Percentiles rank a stretch among this genome's conserved stretches.
phyloP scores from a whole-genome alignment of 768 basidiomycete genomes.

The Pisolithus tinctorius region DNA sequence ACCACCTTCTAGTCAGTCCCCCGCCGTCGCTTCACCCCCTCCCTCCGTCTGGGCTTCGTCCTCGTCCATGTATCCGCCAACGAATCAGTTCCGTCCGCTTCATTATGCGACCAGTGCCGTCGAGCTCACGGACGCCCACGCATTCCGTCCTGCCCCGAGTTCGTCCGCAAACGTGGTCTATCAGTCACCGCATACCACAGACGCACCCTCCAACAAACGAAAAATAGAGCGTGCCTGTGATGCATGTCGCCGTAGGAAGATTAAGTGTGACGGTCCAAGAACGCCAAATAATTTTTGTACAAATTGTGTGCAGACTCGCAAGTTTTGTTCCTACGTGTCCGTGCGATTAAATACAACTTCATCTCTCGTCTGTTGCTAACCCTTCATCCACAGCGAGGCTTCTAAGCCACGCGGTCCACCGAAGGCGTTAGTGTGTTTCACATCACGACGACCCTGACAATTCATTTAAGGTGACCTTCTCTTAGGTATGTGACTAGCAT shows the following conservation, averaged over 20 bases:
- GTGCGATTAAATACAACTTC: conserved; percentile 14
- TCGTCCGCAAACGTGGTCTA: conserved; percentile 7
- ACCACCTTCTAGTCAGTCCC: neutral
- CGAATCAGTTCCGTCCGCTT: neutral
- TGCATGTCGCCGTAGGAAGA: conserved; percentile 51
- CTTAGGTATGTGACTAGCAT: conserved; percentile 50
- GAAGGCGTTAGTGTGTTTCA: conserved; percentile 46
- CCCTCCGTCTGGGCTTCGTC: conserved; percentile 14
- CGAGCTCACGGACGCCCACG: conserved; percentile 18
- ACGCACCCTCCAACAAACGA: conserved; percentile 31
- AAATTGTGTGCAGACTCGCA: conserved; percentile 46
- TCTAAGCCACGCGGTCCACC: conserved; percentile 63
- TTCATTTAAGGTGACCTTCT: neutral
- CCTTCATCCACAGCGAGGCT: conserved; percentile 37
- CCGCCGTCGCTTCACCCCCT: neutral
- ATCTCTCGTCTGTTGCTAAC: conserved; percentile 1
- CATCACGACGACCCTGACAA: neutral
- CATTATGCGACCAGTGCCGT: conserved; percentile 19
- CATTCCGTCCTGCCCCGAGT: neutral
- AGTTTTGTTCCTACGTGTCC: conserved; percentile 55
- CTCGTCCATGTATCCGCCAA: neutral
- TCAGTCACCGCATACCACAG: conserved; percentile 5
- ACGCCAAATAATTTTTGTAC: conserved; percentile 47
- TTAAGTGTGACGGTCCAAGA: conserved; percentile 53
- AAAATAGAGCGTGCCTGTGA: conserved; percentile 56